Evolutionary conservation across 177 flowering plant species (phyloP).

Genomic region (Vitis hybrid): DNA sequence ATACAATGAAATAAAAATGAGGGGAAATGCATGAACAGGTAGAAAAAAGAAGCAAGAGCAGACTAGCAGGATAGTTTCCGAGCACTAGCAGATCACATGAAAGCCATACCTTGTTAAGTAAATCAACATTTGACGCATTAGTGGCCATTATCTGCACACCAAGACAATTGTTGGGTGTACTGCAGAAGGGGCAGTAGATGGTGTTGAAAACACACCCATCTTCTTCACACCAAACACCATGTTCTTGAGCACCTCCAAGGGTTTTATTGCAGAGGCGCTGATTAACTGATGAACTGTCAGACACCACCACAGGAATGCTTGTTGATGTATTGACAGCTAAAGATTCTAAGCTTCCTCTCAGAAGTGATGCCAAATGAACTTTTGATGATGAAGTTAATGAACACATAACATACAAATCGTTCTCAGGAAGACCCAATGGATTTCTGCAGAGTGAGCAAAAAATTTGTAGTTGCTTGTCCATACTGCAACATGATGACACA

Average conservation of each 20-base stretch:
- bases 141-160: constrained; percentile 79
- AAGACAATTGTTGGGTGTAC: constrained; percentile 37
- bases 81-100: neutral
- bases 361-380: constrained; percentile 45
- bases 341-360: constrained; percentile 24
- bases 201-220: constrained; percentile 88
- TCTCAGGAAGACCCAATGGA: constrained; percentile 69
- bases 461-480: constrained; percentile 45
- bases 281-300: constrained; percentile 54
- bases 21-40: neutral
- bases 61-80: neutral
- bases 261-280: constrained; percentile 33
- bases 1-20: constrained; percentile 4
- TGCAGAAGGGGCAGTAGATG: constrained; percentile 78
- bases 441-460: constrained; percentile 66
- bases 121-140: constrained; percentile 55
- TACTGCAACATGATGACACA: constrained; percentile 23
- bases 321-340: constrained; percentile 16
- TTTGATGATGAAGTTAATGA: constrained; percentile 58
- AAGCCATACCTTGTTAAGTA: constrained; percentile 65
- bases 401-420: constrained; percentile 47
- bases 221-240: constrained; percentile 76
- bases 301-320: constrained; percentile 44
- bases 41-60: neutral
- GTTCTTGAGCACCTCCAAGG: constrained; percentile 23